Evolutionary conservation across 306 rosid genomes (phyloP).

Genomic region (Hylodesmum podocarpum): DNA sequence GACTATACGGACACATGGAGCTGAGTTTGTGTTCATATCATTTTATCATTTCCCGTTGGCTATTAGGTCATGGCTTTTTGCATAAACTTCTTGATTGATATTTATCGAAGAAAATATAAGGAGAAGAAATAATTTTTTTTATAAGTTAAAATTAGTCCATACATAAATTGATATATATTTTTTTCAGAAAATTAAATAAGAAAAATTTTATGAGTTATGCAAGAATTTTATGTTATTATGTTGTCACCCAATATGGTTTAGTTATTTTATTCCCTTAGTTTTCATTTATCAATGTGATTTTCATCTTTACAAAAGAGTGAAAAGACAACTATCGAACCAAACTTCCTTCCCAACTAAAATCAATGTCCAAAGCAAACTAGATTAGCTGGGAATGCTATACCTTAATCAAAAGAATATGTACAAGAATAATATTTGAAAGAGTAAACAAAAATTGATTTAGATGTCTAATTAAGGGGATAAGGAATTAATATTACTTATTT

Average conservation of each 20-base stretch:
- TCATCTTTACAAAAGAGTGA: not conserved
- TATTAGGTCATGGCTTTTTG: not conserved
- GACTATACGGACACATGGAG: not conserved
- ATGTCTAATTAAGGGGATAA: no score
- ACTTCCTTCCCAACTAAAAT: not conserved
- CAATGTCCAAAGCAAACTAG: not conserved
- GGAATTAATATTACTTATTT: no score
- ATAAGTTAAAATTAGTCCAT: not conserved
- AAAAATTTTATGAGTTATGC: not conserved
- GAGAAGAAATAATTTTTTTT: not conserved
- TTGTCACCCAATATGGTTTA: not conserved
- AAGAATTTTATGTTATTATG: no score
- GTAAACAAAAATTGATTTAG: not conserved
- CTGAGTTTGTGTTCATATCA: not conserved
- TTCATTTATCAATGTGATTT: not conserved
- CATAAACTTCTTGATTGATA: not conserved
- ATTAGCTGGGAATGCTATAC: not conserved
- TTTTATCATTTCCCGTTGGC: not conserved
- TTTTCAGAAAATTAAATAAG: not conserved
- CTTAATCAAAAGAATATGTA: not conserved
- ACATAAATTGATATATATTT: not conserved
- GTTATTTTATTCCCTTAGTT: not conserved
- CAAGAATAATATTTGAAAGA: not conserved
- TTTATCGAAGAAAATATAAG: not conserved
- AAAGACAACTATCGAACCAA: no score